phyloP scores from a whole-genome alignment of 768 basidiomycete genomes.

The Candolleomyces efflorescens region DNA sequence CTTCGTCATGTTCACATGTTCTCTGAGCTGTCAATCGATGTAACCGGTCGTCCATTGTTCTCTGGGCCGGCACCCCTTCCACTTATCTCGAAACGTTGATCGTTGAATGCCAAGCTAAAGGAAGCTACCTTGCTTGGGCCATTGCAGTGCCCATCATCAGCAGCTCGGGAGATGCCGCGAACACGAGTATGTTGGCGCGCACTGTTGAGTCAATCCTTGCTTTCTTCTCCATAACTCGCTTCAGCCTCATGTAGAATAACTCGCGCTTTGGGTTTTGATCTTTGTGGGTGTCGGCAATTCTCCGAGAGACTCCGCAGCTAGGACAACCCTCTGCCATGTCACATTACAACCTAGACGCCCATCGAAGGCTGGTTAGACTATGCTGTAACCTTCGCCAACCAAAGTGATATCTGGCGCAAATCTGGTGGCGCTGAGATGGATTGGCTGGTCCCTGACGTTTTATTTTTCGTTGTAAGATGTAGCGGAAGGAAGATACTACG shows the following conservation, averaged over 20 bases:
- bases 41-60: conserved; percentile 1
- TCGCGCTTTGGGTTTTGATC: no score
- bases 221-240: neutral
- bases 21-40: neutral
- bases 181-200: neutral
- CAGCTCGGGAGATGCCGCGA: conserved; percentile 1
- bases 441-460: no score
- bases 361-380: no score
- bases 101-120: neutral
- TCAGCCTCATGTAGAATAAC: neutral
- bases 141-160: neutral
- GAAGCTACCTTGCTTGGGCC: no score
- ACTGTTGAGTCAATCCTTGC: neutral
- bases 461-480: neutral
- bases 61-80: neutral
- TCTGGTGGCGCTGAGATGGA: no score
- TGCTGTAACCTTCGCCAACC: no score
- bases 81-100: neutral
- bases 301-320: no score
- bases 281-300: no score
- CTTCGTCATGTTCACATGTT: conserved; percentile 1
- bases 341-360: no score
- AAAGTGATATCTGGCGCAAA: no score
- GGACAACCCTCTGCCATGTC: no score
- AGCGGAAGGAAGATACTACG: neutral